Evolutionary conservation across 352 stramenopile genomes (phyloP), one percentile per base, ranked within the genome.

Genomic region (Pythium plurisporium): DNA sequence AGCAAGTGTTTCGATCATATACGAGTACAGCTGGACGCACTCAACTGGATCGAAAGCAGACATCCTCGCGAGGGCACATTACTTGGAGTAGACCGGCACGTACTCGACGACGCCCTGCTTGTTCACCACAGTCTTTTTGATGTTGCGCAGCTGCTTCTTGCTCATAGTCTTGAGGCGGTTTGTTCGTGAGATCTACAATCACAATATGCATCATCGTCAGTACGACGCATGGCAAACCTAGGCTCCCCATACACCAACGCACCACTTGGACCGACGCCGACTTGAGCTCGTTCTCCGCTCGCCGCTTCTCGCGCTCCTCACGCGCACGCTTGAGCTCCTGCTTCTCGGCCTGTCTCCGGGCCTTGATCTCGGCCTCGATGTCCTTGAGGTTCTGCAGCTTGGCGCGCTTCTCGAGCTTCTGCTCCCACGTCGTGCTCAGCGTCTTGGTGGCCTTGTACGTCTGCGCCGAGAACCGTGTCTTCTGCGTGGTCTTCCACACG

Each of bases 101-200:
- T 94, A 94, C 64, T 94, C 84, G 62, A 96, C 84, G 54, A 94
- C 82, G 45, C 87, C 87, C 55, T 95, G 84, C 69, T 95, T 95
- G 85, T 95, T 94, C 46, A 96, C 80, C 47, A 92, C 89, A 23
- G 87, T 94, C 81, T 96, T 96, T 70, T 91, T 90, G 62, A 96
- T 86, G 57, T 95, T 91, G 59, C 86, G 86, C 64, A 96, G 67
- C 68, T 96, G 87, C 71, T 96, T 96, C 82, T 96, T 96, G 79
- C 85, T 95, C 87, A 96, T 96, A 19, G 77, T 86, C 82, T 96
- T 96, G 65, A 96, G 69, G 38, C 86, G 73, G 73, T 93, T 76
- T 62, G 85, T 89, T 65, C 86, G 78, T 29, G 80, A 90, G 51
- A 96, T 92, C 80, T 93, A 47, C 44, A 55, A 59, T 31, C 31